These are phyloP conservation scores for sunflower (Helianthus annuus) DNA, from an alignment of 129 eudicot species.

Conservation along the genomic window DNA sequence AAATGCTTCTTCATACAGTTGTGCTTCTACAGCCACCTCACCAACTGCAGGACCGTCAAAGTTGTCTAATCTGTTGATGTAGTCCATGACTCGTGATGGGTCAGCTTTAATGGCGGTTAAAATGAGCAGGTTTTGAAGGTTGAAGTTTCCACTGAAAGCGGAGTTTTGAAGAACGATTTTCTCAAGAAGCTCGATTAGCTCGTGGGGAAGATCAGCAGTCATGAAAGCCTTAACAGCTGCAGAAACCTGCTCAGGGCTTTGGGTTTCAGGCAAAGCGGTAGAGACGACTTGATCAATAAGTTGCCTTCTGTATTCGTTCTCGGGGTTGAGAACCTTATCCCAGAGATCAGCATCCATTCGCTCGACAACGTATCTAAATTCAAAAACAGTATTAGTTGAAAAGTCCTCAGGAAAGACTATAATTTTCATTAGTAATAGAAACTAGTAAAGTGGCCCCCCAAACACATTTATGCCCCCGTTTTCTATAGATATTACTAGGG, in stretches of 20 bases:
- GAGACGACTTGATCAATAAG: conserved; percentile 99
- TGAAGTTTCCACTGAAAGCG: conserved; percentile 98
- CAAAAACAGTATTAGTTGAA: conserved; percentile 4
- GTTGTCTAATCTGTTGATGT: conserved; percentile 85
- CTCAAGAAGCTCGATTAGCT: conserved; percentile 95
- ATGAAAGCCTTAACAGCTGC: conserved; percentile 99
- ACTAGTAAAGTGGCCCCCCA: neutral
- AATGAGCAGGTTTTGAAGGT: conserved; percentile 89
- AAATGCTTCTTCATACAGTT: conserved; percentile 90
- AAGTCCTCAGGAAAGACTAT: neutral
- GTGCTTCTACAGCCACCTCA: conserved; percentile 98
- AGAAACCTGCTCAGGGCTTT: conserved; percentile 98
- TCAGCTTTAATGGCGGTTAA: conserved; percentile 97
- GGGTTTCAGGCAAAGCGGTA: conserved; percentile 93
- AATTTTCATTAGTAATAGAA: neutral
- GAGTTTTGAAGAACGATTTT: conserved; percentile 98
- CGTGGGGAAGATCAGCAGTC: conserved; percentile 99
- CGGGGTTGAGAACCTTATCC: conserved; percentile 96
- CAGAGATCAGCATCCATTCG: conserved; percentile 99
- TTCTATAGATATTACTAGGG: neutral
- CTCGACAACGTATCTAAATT: conserved; percentile 85
- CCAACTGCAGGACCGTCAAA: conserved; percentile 99
- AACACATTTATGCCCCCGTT: neutral
- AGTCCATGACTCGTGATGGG: conserved; percentile 96
- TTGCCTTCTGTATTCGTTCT: conserved; percentile 91